phyloP scores from a whole-genome alignment of 2,329 filamentous ascomycete genomes.

The Intubia oerlemansii region DNA sequence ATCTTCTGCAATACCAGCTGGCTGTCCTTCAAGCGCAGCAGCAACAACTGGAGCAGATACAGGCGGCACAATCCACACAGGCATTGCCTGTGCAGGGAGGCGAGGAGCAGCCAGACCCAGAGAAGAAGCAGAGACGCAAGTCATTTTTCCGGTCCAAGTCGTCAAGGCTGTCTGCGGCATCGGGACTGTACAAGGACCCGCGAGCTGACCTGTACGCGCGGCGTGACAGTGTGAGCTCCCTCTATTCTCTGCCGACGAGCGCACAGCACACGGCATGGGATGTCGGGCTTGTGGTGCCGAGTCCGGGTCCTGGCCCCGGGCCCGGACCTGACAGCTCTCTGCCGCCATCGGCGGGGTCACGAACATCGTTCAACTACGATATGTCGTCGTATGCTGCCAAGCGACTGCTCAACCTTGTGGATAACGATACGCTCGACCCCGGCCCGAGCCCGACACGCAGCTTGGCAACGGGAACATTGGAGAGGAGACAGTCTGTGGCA shows the following conservation, averaged over 20 bases:
- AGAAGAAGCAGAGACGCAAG: too few relatives aligned
- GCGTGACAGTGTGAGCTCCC: conserved; percentile 13
- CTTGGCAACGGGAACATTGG: conserved; percentile 15
- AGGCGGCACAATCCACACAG: neutral
- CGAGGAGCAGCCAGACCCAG: neutral
- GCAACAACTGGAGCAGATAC: neutral
- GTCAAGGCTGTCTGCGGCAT: conserved; percentile 3
- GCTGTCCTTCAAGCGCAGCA: conserved; percentile 5
- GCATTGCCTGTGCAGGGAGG: too few relatives aligned
- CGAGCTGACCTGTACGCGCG: conserved; percentile 4
- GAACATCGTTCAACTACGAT: conserved; percentile 21
- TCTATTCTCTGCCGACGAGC: conserved; percentile 4
- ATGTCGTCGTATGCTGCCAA: conserved; percentile 23
- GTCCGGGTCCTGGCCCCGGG: too few relatives aligned
- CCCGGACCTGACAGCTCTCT: too few relatives aligned
- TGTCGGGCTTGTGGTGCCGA: too few relatives aligned
- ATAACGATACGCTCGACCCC: conserved; percentile 13
- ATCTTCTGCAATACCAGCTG: conserved; percentile 1
- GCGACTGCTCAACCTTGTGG: conserved; percentile 18
- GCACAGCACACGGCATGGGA: conserved; percentile 1
- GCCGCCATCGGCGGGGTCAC: conserved; percentile 6
- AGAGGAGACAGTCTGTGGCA: conserved; percentile 13
- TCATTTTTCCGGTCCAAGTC: too few relatives aligned
- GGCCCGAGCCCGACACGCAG: too few relatives aligned
- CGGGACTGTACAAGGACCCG: conserved; percentile 1